Conservation (phyloP, 2,329 filamentous ascomycete genomes). For the Pseudogymnoascus sp. region DNA sequence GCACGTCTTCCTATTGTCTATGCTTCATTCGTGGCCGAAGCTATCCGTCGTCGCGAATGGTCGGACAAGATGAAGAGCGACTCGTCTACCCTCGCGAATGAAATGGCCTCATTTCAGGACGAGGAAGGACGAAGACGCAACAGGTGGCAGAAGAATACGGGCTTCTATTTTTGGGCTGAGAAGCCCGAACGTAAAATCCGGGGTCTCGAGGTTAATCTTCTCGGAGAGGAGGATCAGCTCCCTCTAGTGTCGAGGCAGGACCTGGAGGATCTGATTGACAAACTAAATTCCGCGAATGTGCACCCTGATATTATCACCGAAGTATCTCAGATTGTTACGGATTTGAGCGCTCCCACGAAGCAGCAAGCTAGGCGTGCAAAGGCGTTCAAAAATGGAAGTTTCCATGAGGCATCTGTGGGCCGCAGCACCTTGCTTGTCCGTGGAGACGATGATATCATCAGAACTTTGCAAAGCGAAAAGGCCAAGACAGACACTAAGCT, state of each 20-base stretch:
- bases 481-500: constrained; percentile 62
- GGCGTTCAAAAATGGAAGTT: constrained; percentile 92
- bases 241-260: constrained; percentile 68
- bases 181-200: constrained; percentile 59
- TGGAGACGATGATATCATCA: constrained; percentile 76
- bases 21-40: constrained; percentile 78
- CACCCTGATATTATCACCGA: constrained; percentile 61
- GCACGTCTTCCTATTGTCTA: constrained; percentile 83
- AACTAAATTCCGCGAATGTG: constrained; percentile 54
- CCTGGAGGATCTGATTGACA: constrained; percentile 62
- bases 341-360: constrained; percentile 72
- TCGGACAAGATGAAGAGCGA: constrained; percentile 82
- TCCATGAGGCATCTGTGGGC: constrained; percentile 85
- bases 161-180: constrained; percentile 58
- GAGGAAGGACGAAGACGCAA: constrained; percentile 83
- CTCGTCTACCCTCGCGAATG: constrained; percentile 79
- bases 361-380: constrained; percentile 81
- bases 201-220: constrained; percentile 76
- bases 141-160: constrained; percentile 83
- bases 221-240: constrained; percentile 73
- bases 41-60: constrained; percentile 82
- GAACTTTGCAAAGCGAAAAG: constrained; percentile 76
- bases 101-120: constrained; percentile 85
- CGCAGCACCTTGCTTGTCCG: constrained; percentile 68
- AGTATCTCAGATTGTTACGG: constrained; percentile 65